Base-by-base conservation (phyloP, 306 rosid genomes). In the Sechiopsis laciniata region DNA sequence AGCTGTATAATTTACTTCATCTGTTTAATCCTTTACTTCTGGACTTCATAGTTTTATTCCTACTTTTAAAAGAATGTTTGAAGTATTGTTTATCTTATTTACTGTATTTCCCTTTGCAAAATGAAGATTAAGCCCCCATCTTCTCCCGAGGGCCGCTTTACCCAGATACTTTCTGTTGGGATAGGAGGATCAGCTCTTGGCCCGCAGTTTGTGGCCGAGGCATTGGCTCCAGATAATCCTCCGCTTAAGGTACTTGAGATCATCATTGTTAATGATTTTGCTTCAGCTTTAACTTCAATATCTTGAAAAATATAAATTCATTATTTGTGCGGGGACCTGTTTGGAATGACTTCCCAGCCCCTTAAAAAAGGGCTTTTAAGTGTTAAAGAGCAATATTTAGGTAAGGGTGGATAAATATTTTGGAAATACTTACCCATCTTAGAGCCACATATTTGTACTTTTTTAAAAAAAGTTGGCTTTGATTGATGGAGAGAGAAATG, bases 131-230 rank as follows among this genome's bases (percentile, higher is more conserved):
- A 87, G 85, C 91, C 98, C 58, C 96, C 98, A 22, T 83, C 91
- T 2, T 85, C 85, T 19, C 80, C 87, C 2, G 86, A 63, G 75
- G 91, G 96, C n/a, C 85, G 88, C 26, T 94, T 94, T 78, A 91
- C 99, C 29, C 95, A 87, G 76, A 76, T 94, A 53, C 88, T 94
- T 52, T 94, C 96, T 0, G 87, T 94, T 14, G 99, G 99, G 16
- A 94, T 94, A 19, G 99, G 99, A 61, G 99, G 99, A 64, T 94
- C 99, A 32, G 96, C 99, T 35, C 99, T 94, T 60, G 99, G 99
- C 42, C 99, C 99, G 7, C 97, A 94, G 88, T 94, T 94, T 85
- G 99, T 94, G 57, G 99, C 97, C 0, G 99, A 94, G 81, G 97
- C 99, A 66, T 84, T 94, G 85, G 96, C 99, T 65, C 99, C 99